phyloP scores from a whole-genome alignment of 1,284 basidiomycete genomes.

The Moesziomyces globuligerus region DNA sequence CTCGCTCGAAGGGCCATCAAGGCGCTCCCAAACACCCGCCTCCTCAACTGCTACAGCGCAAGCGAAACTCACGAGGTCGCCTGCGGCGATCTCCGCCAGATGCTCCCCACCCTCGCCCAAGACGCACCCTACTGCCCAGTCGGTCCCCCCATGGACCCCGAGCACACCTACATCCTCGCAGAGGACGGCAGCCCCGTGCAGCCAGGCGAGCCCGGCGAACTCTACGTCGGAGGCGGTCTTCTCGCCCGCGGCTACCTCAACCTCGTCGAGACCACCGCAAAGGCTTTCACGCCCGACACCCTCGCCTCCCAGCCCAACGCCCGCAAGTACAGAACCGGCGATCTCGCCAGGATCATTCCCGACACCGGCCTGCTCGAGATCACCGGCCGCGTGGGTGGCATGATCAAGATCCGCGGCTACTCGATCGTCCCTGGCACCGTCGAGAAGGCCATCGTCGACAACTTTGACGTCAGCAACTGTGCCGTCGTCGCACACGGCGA shows the following conservation, averaged over 20 bases:
- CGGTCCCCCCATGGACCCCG: conserved; percentile 58
- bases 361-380: conserved; percentile 60
- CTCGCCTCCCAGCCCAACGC: conserved; percentile 28
- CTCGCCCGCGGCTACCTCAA: conserved; percentile 66
- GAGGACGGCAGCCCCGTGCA: conserved; percentile 52
- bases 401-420: conserved; percentile 67
- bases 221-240: conserved; percentile 63
- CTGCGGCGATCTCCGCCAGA: conserved; percentile 57
- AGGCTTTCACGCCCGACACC: conserved; percentile 57
- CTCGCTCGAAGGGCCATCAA: conserved; percentile 57
- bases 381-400: conserved; percentile 64
- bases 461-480: conserved; percentile 60
- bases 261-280: conserved; percentile 59
- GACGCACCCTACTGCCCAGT: conserved; percentile 59
- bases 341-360: conserved; percentile 58
- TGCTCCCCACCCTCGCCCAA: conserved; percentile 24
- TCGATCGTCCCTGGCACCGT: conserved; percentile 62
- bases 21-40: conserved; percentile 58
- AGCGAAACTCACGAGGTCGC: conserved; percentile 67
- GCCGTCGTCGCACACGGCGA: conserved; percentile 63
- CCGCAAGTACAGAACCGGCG: conserved; percentile 64
- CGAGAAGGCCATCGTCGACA: conserved; percentile 62
- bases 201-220: conserved; percentile 55
- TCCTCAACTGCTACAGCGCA: conserved; percentile 66
- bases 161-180: conserved; percentile 63